phyloP scores from a whole-genome alignment of 2,329 filamentous ascomycete species.

The Apiospora aurea region DNA sequence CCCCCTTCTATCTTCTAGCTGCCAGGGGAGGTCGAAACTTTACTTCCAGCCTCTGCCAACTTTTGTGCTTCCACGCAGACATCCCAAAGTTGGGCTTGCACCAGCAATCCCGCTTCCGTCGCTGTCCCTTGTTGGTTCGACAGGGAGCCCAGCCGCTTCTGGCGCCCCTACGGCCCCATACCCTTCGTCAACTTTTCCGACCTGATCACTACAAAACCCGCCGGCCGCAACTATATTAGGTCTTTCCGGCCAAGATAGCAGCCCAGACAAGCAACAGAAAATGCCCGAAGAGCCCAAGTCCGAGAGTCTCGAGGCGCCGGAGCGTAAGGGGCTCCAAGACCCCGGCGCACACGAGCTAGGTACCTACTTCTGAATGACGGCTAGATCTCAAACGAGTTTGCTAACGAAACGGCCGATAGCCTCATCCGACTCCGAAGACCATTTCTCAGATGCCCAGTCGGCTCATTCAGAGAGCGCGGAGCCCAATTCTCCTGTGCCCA shows the following conservation, averaged over 20 bases:
- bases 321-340: conserved; percentile 53
- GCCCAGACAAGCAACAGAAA: not conserved
- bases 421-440: conserved; percentile 71
- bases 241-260: conserved; percentile 10
- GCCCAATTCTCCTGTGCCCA: conserved; percentile 61
- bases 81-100: not conserved
- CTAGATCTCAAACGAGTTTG: not conserved
- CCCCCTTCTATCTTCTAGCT: not conserved
- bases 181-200: not conserved
- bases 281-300: conserved; percentile 41
- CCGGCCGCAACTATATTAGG: conserved; percentile 23
- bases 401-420: conserved; percentile 43
- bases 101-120: not conserved
- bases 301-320: conserved; percentile 42
- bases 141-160: conserved; percentile 1
- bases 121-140: conserved; percentile 16
- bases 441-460: conserved; percentile 71
- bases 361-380: conserved; percentile 39
- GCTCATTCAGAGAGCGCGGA: conserved; percentile 48
- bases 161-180: not conserved
- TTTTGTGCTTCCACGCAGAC: not conserved
- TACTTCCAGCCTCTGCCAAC: not conserved
- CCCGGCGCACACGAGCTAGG: conserved; percentile 68
- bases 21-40: conserved; percentile 17
- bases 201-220: conserved; percentile 2